Percentiles rank a stretch among this genome's conserved stretches.
phyloP scores from a whole-genome alignment of 2,329 filamentous ascomycete genomes.

The Botryotinia convoluta region DNA sequence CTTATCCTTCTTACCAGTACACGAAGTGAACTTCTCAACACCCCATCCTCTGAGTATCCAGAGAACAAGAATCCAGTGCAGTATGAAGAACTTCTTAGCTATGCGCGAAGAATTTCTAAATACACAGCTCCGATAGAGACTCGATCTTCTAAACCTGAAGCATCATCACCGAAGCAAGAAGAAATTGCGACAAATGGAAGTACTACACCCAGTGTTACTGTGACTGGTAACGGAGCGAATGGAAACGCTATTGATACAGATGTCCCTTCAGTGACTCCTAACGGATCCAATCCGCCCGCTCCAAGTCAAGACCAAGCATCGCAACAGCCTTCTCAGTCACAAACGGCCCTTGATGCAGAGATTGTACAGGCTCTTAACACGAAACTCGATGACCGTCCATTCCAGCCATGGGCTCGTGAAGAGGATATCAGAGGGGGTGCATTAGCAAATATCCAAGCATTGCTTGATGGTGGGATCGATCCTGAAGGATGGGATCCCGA shows the following conservation, averaged over 20 bases:
- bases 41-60: slow-evolving; percentile 56
- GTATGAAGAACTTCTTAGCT: slow-evolving; percentile 72
- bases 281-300: neutral
- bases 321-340: slow-evolving; percentile 27
- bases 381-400: slow-evolving; percentile 51
- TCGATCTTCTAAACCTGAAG: slow-evolving; percentile 11
- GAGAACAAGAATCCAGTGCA: slow-evolving; percentile 54
- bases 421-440: slow-evolving; percentile 67
- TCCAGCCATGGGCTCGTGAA: slow-evolving; percentile 74
- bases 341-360: slow-evolving; percentile 37
- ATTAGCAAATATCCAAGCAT: slow-evolving; percentile 60
- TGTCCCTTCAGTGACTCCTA: slow-evolving; percentile 18
- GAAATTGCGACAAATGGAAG: slow-evolving; percentile 33
- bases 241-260: slow-evolving; percentile 28
- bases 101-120: slow-evolving; percentile 76
- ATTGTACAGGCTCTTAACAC: slow-evolving; percentile 50
- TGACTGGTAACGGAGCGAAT: slow-evolving; percentile 16
- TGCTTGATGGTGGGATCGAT: slow-evolving; percentile 61
- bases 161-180: slow-evolving; percentile 1
- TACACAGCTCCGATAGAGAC: slow-evolving; percentile 63
- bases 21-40: slow-evolving; percentile 68
- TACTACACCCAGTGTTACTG: slow-evolving; percentile 29
- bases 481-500: slow-evolving; percentile 57
- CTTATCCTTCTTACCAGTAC: slow-evolving; percentile 67
- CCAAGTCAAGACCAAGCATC: slow-evolving; percentile 21